These are phyloP conservation scores for Tylopilus sp. DNA, from an alignment of 768 basidiomycete genomes.

Conservation along the genomic window DNA sequence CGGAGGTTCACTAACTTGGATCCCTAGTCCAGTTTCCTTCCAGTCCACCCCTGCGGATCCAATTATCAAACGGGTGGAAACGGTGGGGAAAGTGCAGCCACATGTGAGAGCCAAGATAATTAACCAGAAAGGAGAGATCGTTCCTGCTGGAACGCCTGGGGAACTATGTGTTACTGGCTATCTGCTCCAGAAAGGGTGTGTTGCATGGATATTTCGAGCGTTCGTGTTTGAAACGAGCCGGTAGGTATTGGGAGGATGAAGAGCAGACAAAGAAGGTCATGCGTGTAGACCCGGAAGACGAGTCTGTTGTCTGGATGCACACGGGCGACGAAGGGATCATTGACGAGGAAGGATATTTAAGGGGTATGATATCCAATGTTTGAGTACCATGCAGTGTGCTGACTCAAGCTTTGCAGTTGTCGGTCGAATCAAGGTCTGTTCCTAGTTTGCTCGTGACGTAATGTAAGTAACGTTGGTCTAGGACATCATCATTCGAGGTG, in stretches of 20 bases:
- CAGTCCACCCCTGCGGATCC: slow-evolving; percentile 71
- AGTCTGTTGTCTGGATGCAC: slow-evolving; percentile 73
- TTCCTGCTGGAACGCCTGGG: slow-evolving; percentile 72
- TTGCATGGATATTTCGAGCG: background rate
- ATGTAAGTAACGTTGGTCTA: slow-evolving; percentile 22
- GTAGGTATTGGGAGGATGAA: slow-evolving; percentile 74
- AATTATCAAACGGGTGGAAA: slow-evolving; percentile 73
- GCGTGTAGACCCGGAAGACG: slow-evolving; percentile 45
- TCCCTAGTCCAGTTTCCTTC: slow-evolving; percentile 72
- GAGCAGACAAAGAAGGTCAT: slow-evolving; percentile 62
- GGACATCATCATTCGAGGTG: slow-evolving; percentile 86
- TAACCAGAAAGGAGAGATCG: slow-evolving; percentile 51
- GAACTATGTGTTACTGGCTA: slow-evolving; percentile 77
- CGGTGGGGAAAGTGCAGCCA: slow-evolving; percentile 72
- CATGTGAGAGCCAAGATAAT: slow-evolving; percentile 77
- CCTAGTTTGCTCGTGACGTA: background rate
- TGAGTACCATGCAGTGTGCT: background rate
- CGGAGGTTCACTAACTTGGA: background rate
- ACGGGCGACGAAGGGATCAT: slow-evolving; percentile 81
- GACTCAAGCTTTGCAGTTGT: slow-evolving; percentile 49
- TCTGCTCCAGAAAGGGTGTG: slow-evolving; percentile 72
- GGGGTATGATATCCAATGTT: slow-evolving; percentile 42
- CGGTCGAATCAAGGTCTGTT: slow-evolving; percentile 68
- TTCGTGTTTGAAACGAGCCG: background rate
- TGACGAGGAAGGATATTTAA: slow-evolving; percentile 77